Evolutionary conservation across 495 filamentous ascomycete species (phyloP).

Genomic region (Parathielavia appendiculata): DNA sequence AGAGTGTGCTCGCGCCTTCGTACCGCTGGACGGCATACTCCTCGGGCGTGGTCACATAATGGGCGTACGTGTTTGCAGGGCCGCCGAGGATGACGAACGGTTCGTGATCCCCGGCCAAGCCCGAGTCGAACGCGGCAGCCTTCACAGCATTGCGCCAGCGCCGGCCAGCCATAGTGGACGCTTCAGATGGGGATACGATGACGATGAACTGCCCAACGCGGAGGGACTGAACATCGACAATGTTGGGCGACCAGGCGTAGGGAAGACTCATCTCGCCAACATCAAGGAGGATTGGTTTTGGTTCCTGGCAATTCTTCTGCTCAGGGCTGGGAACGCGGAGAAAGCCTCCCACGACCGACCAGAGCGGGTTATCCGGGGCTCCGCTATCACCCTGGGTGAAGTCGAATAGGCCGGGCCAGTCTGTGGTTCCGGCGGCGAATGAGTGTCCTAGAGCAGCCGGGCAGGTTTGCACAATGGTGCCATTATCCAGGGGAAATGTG

Average conservation of each 20-base stretch:
- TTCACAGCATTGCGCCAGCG: conserved; percentile 78
- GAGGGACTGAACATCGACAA: conserved; percentile 86
- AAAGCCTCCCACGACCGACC: conserved; percentile 68
- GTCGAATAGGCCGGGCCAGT: conserved; percentile 88
- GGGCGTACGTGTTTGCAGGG: conserved; percentile 89
- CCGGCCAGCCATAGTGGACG: conserved; percentile 89
- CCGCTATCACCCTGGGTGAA: conserved; percentile 82
- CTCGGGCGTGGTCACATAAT: conserved; percentile 86
- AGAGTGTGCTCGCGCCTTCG: conserved; percentile 92
- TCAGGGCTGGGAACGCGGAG: conserved; percentile 64
- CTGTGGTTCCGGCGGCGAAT: conserved; percentile 90
- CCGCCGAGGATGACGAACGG: conserved; percentile 69
- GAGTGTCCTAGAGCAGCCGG: conserved; percentile 87
- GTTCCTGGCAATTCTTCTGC: conserved; percentile 71
- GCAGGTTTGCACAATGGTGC: conserved; percentile 69
- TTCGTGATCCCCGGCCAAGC: conserved; percentile 27
- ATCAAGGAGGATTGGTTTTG: conserved; percentile 86
- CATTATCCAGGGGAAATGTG: conserved; percentile 68
- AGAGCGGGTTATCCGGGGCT: conserved; percentile 68
- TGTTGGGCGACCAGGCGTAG: conserved; percentile 87
- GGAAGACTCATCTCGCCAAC: conserved; percentile 72
- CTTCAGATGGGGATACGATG: conserved; percentile 80
- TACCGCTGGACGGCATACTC: conserved; percentile 90
- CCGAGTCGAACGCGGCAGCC: conserved; percentile 38
- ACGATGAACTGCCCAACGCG: conserved; percentile 87